These are phyloP conservation scores for Pichia cabralensis DNA, from an alignment of 805 yeast species.

Conservation along the genomic window DNA sequence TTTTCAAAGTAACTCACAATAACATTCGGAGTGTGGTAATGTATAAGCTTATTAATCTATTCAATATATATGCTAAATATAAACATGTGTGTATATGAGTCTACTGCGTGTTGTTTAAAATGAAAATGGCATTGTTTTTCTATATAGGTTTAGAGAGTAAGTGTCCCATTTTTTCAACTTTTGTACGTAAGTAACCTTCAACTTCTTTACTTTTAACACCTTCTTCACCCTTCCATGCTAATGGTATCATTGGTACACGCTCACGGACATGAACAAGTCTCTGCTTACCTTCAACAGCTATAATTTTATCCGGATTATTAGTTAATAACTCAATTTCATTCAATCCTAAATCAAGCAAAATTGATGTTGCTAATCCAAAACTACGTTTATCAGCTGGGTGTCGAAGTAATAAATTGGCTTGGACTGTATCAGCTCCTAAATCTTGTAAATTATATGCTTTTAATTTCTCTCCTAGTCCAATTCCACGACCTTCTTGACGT, in stretches of 20 bases:
- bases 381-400: conserved; percentile 99
- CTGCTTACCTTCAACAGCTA: conserved; percentile 86
- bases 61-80: no score
- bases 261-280: conserved; percentile 67
- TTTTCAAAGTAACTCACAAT: no score
- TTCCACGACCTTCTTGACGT: conserved; percentile 98
- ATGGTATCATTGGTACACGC: conserved; percentile 94
- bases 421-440: conserved; percentile 96
- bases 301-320: conserved; percentile 92
- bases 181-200: conserved; percentile 87
- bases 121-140: no score
- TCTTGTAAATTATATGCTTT: conserved; percentile 97
- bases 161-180: conserved; percentile 97
- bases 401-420: conserved; percentile 82
- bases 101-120: no score
- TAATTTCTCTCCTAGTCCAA: conserved; percentile 94
- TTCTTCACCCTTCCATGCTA: conserved; percentile 63
- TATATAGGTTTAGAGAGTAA: conserved; percentile 41
- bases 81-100: no score
- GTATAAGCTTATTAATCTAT: no score
- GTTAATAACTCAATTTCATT: conserved; percentile 68
- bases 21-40: no score
- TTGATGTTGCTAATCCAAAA: conserved; percentile 89
- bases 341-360: conserved; percentile 73
- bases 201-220: conserved; percentile 71